Evolutionary conservation across 805 yeast species (phyloP).

Genomic region (Debaryomyces maramus): DNA sequence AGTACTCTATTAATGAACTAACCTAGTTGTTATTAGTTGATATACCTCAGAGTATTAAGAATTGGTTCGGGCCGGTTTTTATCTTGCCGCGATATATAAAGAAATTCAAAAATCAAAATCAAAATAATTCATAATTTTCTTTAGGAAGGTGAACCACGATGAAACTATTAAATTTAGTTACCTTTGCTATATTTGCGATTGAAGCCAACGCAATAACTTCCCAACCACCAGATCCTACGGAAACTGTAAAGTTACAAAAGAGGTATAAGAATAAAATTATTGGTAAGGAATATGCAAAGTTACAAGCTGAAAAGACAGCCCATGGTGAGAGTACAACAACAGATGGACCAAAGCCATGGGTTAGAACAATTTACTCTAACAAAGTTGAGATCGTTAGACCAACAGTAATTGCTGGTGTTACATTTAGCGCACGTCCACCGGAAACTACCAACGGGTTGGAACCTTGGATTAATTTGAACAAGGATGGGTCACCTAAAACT

Average conservation of each 20-base stretch:
- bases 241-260: constrained; percentile 16
- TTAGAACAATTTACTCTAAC: constrained; percentile 63
- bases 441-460: constrained; percentile 65
- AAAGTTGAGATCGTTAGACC: constrained; percentile 62
- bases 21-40: too few species aligned
- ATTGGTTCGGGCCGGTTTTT: too few species aligned
- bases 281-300: constrained; percentile 28
- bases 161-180: constrained; percentile 13
- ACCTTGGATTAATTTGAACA: constrained; percentile 79
- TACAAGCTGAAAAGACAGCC: constrained; percentile 9
- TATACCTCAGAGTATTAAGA: too few species aligned
- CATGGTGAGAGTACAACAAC: constrained; percentile 6
- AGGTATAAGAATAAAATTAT: constrained; percentile 30
- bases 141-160: too few species aligned
- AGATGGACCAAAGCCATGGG: constrained; percentile 53
- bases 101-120: too few species aligned
- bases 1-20: too few species aligned
- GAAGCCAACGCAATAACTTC: constrained; percentile 9
- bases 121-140: too few species aligned
- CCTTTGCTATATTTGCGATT: constrained; percentile 9
- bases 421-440: constrained; percentile 70
- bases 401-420: constrained; percentile 61
- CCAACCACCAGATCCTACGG: constrained; percentile 9
- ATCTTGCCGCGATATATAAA: too few species aligned
- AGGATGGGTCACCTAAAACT: constrained; percentile 78